Conservation (phyloP, 208 protist genomes). For the Jaenimonas drosophilae region DNA sequence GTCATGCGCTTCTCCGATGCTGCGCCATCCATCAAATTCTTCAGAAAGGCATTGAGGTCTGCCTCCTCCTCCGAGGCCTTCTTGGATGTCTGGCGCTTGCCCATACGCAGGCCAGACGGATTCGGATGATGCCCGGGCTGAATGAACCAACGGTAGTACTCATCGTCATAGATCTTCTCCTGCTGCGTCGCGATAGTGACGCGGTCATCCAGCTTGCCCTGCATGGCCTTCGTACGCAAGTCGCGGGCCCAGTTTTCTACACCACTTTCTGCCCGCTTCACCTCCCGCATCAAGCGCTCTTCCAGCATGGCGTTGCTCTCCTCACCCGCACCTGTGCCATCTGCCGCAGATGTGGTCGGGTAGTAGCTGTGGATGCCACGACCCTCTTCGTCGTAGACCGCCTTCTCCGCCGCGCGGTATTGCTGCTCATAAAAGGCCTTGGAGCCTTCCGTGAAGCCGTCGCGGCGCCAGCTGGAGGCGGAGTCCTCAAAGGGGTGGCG, state of each 20-base stretch:
- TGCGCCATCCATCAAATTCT: constrained; percentile 17
- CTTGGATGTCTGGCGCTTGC: constrained; percentile 14
- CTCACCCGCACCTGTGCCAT: constrained; percentile 30
- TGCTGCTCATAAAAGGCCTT: constrained; percentile 79
- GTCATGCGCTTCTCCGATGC: constrained; percentile 4
- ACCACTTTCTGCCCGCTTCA: constrained; percentile 34
- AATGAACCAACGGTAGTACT: constrained; percentile 92
- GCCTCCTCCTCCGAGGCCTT: constrained; percentile 17
- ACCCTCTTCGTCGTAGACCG: constrained; percentile 64
- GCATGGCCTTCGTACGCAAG: constrained; percentile 51
- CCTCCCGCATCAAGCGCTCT: constrained; percentile 54
- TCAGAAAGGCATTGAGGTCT: constrained; percentile 61
- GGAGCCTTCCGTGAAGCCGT: constrained; percentile 86
- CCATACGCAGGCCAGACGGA: constrained; percentile 59
- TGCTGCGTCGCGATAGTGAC: constrained; percentile 77
- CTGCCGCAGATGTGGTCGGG: constrained; percentile 52
- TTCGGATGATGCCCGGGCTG: constrained; percentile 83
- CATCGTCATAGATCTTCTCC: constrained; percentile 90
- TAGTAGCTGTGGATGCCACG: constrained; percentile 70
- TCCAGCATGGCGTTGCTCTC: constrained; percentile 45
- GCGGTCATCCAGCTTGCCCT: constrained; percentile 55
- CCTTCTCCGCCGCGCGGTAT: constrained; percentile 71
- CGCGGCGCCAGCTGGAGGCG: constrained; percentile 63
- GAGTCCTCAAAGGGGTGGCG: constrained; percentile 85
- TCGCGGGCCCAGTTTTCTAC: constrained; percentile 77